Evolutionary conservation across 495 filamentous ascomycete species (phyloP).

Genomic region (Xylaria palmicola): DNA sequence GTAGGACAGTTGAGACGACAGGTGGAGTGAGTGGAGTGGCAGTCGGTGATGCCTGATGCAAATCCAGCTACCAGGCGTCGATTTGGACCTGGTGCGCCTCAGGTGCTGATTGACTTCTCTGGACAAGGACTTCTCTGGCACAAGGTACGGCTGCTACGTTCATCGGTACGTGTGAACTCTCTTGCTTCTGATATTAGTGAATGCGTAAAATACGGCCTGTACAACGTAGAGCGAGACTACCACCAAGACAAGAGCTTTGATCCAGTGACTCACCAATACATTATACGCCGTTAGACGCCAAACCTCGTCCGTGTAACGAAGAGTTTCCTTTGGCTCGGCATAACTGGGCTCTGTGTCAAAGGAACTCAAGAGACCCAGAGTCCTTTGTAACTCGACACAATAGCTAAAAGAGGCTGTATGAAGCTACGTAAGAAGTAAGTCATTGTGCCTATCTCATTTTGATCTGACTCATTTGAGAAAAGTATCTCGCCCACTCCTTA

Average conservation of each 20-base stretch:
- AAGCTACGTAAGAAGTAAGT: conserved; percentile 8
- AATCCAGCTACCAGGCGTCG: conserved; percentile 20
- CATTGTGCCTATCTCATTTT: not conserved
- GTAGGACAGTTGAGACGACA: conserved; percentile 13
- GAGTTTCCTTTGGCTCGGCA: conserved; percentile 22
- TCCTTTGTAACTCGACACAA: conserved; percentile 23
- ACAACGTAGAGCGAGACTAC: no score
- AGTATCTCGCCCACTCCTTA: conserved; percentile 21
- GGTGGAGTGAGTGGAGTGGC: not conserved
- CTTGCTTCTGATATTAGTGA: conserved; percentile 7
- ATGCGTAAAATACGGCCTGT: not conserved
- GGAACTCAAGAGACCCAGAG: conserved; percentile 20
- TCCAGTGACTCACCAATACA: conserved; percentile 30
- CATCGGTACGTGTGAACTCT: conserved; percentile 24
- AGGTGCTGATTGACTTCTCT: conserved; percentile 5
- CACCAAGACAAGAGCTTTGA: no score
- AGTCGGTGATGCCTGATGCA: conserved; percentile 9
- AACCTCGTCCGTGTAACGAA: conserved; percentile 24
- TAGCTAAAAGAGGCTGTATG: conserved; percentile 32
- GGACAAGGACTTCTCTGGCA: conserved; percentile 17
- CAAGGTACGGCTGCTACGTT: conserved; percentile 24
- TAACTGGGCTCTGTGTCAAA: conserved; percentile 24
- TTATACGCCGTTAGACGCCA: conserved; percentile 28
- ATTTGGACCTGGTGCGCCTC: conserved; percentile 11
- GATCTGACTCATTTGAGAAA: not conserved